Percentiles rank a stretch among this genome's conserved stretches.
Evolutionary conservation across 345 rosid species (phyloP).

Genomic region (Arabidopsis arenosa): DNA sequence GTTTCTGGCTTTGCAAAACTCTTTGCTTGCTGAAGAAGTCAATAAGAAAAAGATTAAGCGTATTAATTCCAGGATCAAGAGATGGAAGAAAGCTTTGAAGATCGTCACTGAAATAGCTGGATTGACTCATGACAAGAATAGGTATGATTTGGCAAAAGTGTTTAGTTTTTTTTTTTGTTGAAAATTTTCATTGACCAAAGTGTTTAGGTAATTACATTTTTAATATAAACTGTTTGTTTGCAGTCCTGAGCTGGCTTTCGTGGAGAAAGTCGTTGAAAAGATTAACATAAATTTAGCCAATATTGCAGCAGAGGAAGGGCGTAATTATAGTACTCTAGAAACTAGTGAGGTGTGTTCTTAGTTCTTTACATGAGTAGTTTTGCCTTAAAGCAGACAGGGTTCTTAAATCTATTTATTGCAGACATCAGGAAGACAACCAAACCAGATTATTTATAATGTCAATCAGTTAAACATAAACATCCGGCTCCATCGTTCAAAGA

Average conservation of each 20-base stretch:
- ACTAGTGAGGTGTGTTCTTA: neutral
- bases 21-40: neutral
- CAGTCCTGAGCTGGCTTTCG: neutral
- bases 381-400: too few relatives aligned
- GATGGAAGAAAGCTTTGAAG: conserved; percentile 9
- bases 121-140: neutral
- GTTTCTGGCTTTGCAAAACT: neutral
- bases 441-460: neutral
- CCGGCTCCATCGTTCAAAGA: neutral
- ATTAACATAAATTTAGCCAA: neutral
- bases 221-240: neutral
- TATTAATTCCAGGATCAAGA: conserved; percentile 1
- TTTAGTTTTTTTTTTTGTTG: neutral
- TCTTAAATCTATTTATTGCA: conserved; percentile 7
- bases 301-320: conserved; percentile 4
- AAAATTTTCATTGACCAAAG: neutral
- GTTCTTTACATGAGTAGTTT: neutral
- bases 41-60: neutral
- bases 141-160: neutral
- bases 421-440: neutral
- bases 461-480: neutral
- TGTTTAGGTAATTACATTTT: neutral
- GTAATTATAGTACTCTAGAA: neutral
- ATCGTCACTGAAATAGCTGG: neutral
- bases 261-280: neutral